Evolutionary conservation across 139 green algal species (phyloP).

Genomic region (Chlamydomonas sp.): DNA sequence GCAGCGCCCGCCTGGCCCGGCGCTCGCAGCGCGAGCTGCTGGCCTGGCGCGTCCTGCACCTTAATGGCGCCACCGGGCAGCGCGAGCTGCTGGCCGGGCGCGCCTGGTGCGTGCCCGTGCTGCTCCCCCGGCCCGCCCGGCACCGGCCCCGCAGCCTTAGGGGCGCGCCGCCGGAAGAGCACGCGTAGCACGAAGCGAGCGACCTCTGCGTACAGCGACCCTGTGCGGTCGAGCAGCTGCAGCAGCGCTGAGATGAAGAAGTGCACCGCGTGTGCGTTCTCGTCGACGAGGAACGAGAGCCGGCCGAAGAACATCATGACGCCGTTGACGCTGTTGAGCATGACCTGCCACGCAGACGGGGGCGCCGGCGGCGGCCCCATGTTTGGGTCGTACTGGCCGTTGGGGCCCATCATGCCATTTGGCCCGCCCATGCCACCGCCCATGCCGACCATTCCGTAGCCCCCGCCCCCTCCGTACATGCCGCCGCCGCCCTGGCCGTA

Average conservation of each 20-base stretch:
- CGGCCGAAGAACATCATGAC: constrained; percentile 91
- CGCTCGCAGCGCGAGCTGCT: no score
- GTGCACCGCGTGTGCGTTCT: constrained; percentile 96
- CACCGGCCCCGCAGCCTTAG: constrained; percentile 8
- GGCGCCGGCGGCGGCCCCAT: constrained; percentile 28
- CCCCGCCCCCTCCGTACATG: constrained; percentile 36
- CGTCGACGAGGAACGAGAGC: constrained; percentile 93
- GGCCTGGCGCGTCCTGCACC: no score
- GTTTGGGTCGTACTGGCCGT: constrained; percentile 33
- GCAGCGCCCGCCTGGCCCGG: no score
- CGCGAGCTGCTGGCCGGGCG: no score
- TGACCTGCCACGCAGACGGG: constrained; percentile 64
- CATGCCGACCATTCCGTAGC: constrained; percentile 35
- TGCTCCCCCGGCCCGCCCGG: background rate
- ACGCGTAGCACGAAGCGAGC: constrained; percentile 86
- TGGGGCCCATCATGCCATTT: constrained; percentile 15
- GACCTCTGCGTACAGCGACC: constrained; percentile 90
- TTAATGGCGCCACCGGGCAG: no score
- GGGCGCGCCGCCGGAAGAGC: constrained; percentile 37
- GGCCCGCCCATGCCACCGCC: constrained; percentile 21
- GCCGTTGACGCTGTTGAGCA: constrained; percentile 61
- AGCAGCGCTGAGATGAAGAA: constrained; percentile 96
- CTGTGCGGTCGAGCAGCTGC: constrained; percentile 87
- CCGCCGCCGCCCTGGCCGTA: constrained; percentile 28
- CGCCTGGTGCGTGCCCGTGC: no score